Conservation (phyloP, 768 basidiomycete genomes). For the Paxillus involutus region DNA sequence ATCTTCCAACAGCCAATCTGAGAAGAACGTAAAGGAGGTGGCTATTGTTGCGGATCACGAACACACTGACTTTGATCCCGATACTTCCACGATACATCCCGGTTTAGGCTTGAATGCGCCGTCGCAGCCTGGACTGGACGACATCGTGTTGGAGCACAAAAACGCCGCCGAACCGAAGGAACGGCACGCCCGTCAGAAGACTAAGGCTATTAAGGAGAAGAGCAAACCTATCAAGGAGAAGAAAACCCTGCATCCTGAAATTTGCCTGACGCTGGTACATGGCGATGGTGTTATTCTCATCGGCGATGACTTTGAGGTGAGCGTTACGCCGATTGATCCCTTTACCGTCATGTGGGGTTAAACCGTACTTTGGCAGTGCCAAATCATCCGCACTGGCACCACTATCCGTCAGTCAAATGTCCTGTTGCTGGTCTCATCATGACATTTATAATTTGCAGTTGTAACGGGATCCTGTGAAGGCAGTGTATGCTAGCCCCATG, state of each 20-base stretch:
- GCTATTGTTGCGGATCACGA: conserved; percentile 6
- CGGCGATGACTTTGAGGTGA: conserved; percentile 43
- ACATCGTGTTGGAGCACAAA: not conserved
- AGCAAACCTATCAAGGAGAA: conserved; percentile 9
- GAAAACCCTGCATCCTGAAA: conserved; percentile 14
- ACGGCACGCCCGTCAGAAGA: conserved; percentile 11
- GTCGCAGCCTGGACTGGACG: not conserved
- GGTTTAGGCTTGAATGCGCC: not conserved
- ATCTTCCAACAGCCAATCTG: not conserved
- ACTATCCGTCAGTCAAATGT: conserved; percentile 26
- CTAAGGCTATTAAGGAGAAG: conserved; percentile 19
- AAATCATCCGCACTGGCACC: conserved; percentile 29
- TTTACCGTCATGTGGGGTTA: not conserved
- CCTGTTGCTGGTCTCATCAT: not conserved
- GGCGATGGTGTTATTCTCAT: conserved; percentile 37
- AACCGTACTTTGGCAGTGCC: conserved; percentile 17
- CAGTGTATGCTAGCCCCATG: not conserved
- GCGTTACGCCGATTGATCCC: conserved; percentile 7
- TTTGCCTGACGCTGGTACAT: conserved; percentile 37
- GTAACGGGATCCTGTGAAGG: conserved; percentile 24
- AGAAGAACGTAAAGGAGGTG: conserved; percentile 6
- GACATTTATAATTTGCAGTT: conserved; percentile 21
- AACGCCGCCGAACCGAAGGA: conserved; percentile 1
- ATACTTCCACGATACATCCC: not conserved
- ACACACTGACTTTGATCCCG: not conserved